These are phyloP conservation scores for Gastrolobium bilobum DNA, from an alignment of 306 rosid species.

Conservation along the genomic window DNA sequence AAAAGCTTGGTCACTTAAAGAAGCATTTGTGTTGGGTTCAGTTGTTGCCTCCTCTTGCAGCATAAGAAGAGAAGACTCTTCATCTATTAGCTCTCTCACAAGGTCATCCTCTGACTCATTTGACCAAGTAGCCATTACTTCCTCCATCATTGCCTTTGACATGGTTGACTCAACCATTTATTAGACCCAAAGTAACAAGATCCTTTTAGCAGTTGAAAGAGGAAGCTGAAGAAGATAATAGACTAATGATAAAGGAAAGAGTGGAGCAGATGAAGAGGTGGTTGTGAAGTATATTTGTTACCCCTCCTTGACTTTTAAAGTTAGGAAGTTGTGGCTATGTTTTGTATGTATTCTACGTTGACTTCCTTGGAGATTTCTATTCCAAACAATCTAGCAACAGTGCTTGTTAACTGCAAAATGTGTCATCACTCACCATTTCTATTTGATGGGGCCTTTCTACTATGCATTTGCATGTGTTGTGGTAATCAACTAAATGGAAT, in stretches of 20 bases:
- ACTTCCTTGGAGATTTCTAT: conserved; percentile 56
- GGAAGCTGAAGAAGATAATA: conserved; percentile 43
- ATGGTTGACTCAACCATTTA: conserved; percentile 52
- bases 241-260: conserved; percentile 49
- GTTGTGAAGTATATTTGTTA: conserved; percentile 62
- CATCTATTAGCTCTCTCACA: conserved; percentile 76
- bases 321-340: conserved; percentile 46
- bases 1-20: conserved; percentile 45
- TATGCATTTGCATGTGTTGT: neutral
- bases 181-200: conserved; percentile 5
- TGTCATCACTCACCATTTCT: conserved; percentile 45
- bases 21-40: conserved; percentile 31
- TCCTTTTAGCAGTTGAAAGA: conserved; percentile 25
- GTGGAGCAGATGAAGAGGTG: conserved; percentile 74
- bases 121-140: conserved; percentile 60
- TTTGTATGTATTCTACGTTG: conserved; percentile 71
- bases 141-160: conserved; percentile 59
- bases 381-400: conserved; percentile 40
- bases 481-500: neutral
- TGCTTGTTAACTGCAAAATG: conserved; percentile 38
- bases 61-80: conserved; percentile 66
- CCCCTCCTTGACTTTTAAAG: conserved; percentile 66
- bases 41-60: conserved; percentile 41
- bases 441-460: conserved; percentile 41
- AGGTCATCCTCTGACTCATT: conserved; percentile 70